These are phyloP conservation scores for Globisporangium uncinulatum DNA, from an alignment of 352 stramenopile species.

Conservation along the genomic window DNA sequence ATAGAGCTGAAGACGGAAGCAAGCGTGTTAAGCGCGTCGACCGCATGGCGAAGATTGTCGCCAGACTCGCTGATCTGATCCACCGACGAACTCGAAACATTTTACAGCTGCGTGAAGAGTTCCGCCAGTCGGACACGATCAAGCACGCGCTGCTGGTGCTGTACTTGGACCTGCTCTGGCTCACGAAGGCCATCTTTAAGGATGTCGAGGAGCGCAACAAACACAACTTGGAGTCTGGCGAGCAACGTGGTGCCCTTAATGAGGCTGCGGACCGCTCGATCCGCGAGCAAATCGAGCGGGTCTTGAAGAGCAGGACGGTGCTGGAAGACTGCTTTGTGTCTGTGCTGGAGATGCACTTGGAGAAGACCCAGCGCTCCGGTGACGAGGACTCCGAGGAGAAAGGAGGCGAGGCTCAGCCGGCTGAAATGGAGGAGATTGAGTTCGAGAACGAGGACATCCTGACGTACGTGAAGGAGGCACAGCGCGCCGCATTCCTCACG, in stretches of 20 bases:
- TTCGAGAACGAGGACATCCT: slow-evolving; percentile 47
- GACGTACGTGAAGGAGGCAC: slow-evolving; percentile 53
- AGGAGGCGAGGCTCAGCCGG: slow-evolving; percentile 15
- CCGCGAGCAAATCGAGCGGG: slow-evolving; percentile 33
- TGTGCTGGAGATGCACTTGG: slow-evolving; percentile 72
- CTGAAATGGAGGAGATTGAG: slow-evolving; percentile 62
- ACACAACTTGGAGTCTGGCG: slow-evolving; percentile 7
- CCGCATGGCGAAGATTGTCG: slow-evolving; percentile 33
- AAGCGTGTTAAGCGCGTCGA: slow-evolving; percentile 1
- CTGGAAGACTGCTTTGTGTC: slow-evolving; percentile 63
- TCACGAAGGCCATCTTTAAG: slow-evolving; percentile 59
- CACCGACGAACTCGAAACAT: slow-evolving; percentile 43
- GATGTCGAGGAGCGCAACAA: slow-evolving; percentile 19
- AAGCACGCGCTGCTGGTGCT: slow-evolving; percentile 62
- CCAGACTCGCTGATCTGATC: slow-evolving; percentile 36
- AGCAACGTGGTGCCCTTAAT: slow-evolving; percentile 8
- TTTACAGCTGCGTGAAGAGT: slow-evolving; percentile 34
- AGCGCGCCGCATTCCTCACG: slow-evolving; percentile 63
- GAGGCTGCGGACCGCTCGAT: slow-evolving; percentile 4
- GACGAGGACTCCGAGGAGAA: slow-evolving; percentile 27
- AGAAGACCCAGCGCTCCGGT: slow-evolving; percentile 20
- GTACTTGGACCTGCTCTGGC: slow-evolving; percentile 74
- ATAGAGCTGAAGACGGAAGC: background rate
- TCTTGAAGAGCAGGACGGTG: slow-evolving; percentile 27
- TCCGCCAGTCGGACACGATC: slow-evolving; percentile 55